Conservation (phyloP, 1,284 basidiomycete genomes). For the Marasmius sp. region DNA sequence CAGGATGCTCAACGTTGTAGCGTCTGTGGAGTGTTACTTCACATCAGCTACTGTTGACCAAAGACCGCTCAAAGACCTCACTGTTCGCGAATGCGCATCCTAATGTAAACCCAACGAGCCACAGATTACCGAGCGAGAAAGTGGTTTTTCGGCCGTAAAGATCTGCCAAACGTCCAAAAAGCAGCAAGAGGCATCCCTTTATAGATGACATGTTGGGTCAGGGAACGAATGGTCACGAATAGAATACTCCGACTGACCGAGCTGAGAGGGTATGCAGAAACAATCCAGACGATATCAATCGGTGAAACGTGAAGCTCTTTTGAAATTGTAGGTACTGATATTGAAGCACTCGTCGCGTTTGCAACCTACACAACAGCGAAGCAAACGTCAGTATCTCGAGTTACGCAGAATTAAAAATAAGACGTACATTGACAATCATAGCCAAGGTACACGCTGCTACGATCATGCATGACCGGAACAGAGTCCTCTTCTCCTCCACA, state of each 20-base stretch:
- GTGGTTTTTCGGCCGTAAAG: conserved; percentile 65
- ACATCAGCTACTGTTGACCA: not conserved
- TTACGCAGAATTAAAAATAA: conserved; percentile 1
- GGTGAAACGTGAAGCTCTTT: conserved; percentile 46
- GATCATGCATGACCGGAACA: conserved; percentile 34
- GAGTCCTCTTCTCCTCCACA: not conserved
- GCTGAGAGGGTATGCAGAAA: conserved; percentile 48
- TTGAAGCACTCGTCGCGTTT: conserved; percentile 46
- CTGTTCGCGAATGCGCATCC: conserved; percentile 54
- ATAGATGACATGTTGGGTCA: not conserved
- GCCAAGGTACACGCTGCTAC: conserved; percentile 50
- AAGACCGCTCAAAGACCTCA: conserved; percentile 23
- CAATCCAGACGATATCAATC: conserved; percentile 65
- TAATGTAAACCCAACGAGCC: conserved; percentile 47
- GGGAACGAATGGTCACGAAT: not conserved
- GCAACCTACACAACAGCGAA: conserved; percentile 32
- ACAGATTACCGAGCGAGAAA: conserved; percentile 55
- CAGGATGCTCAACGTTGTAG: conserved; percentile 59
- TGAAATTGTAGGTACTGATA: conserved; percentile 66
- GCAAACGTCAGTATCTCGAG: not conserved
- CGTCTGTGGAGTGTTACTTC: conserved; percentile 34
- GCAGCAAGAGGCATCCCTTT: conserved; percentile 69
- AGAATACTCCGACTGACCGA: conserved; percentile 35
- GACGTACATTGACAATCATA: conserved; percentile 55
- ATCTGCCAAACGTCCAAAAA: conserved; percentile 73